phyloP scores from a whole-genome alignment of 768 basidiomycete species.

The Dioszegia aurantiaca region DNA sequence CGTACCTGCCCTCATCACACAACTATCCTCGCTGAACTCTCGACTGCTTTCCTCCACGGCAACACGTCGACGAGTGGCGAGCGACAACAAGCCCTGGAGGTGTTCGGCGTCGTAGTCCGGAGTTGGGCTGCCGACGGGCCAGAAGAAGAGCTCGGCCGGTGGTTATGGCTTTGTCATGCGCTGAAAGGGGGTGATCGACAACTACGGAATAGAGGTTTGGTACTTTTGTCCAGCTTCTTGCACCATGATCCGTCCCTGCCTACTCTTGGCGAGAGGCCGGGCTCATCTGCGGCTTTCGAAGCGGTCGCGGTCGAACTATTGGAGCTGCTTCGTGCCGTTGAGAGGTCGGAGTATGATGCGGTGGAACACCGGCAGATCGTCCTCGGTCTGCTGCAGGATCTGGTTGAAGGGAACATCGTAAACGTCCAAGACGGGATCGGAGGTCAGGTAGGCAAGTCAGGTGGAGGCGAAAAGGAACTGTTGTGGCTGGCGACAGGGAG shows the following conservation, averaged over 20 bases:
- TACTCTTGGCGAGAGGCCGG: conserved; percentile 19
- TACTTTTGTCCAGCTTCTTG: conserved; percentile 27
- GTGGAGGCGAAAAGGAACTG: conserved; percentile 36
- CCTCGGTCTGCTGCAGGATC: conserved; percentile 24
- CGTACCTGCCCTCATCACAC: conserved; percentile 43
- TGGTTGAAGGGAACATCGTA: conserved; percentile 29
- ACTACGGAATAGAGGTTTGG: conserved; percentile 33
- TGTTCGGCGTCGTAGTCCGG: conserved; percentile 38
- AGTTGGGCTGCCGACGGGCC: conserved; percentile 37
- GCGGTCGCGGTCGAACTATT: conserved; percentile 23
- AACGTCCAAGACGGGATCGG: conserved; percentile 8
- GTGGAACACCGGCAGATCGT: conserved; percentile 27
- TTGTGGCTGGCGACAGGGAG: conserved; percentile 31
- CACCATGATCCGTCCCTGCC: conserved; percentile 31
- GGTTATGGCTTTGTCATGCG: conserved; percentile 40
- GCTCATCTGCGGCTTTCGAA: conserved; percentile 23
- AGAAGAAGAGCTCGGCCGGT: conserved; percentile 41
- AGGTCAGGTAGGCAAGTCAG: conserved; percentile 11
- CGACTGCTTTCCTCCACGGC: conserved; percentile 28
- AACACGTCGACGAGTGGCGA: conserved; percentile 27
- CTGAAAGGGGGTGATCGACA: conserved; percentile 29
- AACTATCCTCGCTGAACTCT: conserved; percentile 38
- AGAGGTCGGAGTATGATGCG: conserved; percentile 21
- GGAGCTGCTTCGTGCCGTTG: conserved; percentile 26
- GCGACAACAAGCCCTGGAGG: conserved; percentile 40